phyloP scores from a whole-genome alignment of 163 green algal genomes.

The Trebouxiophyceae sp. region DNA sequence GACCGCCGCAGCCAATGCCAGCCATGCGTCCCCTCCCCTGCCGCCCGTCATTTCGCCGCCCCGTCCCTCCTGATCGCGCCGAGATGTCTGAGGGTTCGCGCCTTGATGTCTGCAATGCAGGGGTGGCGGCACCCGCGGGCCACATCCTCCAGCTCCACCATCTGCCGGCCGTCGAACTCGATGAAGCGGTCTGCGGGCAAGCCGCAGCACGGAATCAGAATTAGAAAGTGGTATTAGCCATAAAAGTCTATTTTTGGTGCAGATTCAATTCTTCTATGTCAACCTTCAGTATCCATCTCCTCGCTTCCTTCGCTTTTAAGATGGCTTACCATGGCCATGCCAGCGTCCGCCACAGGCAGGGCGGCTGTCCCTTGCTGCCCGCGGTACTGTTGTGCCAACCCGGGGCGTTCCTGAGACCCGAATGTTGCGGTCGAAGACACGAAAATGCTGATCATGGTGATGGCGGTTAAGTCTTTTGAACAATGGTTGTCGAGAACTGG shows the following conservation, averaged over 20 bases:
- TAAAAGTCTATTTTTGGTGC: neutral
- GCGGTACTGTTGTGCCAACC: too few relatives aligned
- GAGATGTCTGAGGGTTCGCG: too few relatives aligned
- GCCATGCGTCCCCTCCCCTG: too few relatives aligned
- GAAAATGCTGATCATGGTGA: too few relatives aligned
- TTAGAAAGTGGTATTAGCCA: neutral
- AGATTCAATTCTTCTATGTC: neutral
- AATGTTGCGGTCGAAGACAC: too few relatives aligned
- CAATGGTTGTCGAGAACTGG: neutral
- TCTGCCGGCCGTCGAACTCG: constrained; percentile 18
- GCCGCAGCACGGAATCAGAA: too few relatives aligned
- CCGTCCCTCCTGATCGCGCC: too few relatives aligned
- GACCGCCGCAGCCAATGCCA: too few relatives aligned
- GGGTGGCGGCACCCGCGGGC: constrained; percentile 52
- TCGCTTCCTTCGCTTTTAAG: too few relatives aligned
- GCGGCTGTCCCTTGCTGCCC: too few relatives aligned
- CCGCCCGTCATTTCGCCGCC: too few relatives aligned
- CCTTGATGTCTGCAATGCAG: constrained; percentile 80
- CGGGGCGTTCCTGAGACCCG: too few relatives aligned
- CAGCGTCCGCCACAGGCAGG: neutral
- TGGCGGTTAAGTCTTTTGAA: neutral
- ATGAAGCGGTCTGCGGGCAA: constrained; percentile 21
- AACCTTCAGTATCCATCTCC: neutral
- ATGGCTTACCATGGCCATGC: neutral
- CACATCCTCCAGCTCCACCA: constrained; percentile 71